A percentile compares a stretch with the other conserved stretches of the same genome.
phyloP scores from a whole-genome alignment of 2,329 filamentous ascomycete genomes.

The Teratosphaeria destructans region DNA sequence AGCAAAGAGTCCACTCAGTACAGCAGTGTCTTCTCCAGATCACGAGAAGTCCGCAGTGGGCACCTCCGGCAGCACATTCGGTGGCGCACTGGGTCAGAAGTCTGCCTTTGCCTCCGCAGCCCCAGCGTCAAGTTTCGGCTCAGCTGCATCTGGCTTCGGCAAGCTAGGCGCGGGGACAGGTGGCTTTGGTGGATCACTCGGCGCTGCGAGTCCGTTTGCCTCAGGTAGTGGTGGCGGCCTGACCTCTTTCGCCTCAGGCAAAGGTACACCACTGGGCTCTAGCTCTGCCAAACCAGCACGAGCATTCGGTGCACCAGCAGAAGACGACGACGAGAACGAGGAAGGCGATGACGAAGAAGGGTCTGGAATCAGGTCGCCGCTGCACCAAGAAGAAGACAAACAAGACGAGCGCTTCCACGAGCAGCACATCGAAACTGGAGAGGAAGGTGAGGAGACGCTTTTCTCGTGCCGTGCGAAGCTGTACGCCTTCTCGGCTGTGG shows the following conservation, averaged over 20 bases:
- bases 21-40: conserved; percentile 14
- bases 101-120: conserved; percentile 20
- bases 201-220: conserved; percentile 22
- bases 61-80: conserved; percentile 23
- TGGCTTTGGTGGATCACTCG: conserved; percentile 9
- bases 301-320: conserved; percentile 62
- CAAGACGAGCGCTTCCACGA: conserved; percentile 46
- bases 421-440: conserved; percentile 75
- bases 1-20: conserved; percentile 27
- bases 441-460: conserved; percentile 68
- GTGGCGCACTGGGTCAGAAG: conserved; percentile 26
- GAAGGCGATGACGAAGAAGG: conserved; percentile 46
- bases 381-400: conserved; percentile 49
- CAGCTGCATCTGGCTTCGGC: conserved; percentile 23
- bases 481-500: conserved; percentile 62
- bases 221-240: conserved; percentile 38
- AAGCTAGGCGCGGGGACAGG: conserved; percentile 10
- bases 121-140: conserved; percentile 22
- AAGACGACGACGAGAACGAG: conserved; percentile 41
- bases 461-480: conserved; percentile 73
- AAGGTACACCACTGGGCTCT: conserved; percentile 36
- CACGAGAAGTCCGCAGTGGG: conserved; percentile 8
- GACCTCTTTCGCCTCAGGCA: conserved; percentile 53
- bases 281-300: conserved; percentile 49
- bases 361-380: conserved; percentile 34